Conservation (phyloP, 2,329 filamentous ascomycete genomes). For the Herpotrichia juniperi region DNA sequence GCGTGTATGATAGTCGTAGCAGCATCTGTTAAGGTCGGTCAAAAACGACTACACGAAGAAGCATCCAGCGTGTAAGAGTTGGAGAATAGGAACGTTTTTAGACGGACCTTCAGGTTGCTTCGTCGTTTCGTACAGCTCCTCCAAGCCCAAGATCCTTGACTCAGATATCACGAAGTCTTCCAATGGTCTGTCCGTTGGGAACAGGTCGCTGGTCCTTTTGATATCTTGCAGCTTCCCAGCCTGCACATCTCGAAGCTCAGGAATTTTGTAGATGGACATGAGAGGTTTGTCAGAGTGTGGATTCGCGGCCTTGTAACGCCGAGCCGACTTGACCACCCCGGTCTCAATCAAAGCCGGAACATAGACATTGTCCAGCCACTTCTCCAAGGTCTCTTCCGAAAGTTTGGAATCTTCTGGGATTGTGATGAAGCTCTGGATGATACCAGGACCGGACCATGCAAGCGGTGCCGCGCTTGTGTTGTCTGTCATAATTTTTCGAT, state of each 20-base stretch:
- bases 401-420: conserved; percentile 20
- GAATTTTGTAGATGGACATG: conserved; percentile 30
- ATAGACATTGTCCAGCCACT: conserved; percentile 32
- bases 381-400: conserved; percentile 22
- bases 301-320: conserved; percentile 29
- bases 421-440: conserved; percentile 26
- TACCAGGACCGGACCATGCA: conserved; percentile 26
- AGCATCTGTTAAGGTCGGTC: conserved; percentile 17
- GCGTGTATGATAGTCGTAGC: conserved; percentile 29
- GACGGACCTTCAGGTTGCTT: conserved; percentile 26
- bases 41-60: neutral
- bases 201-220: conserved; percentile 21
- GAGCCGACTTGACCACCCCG: conserved; percentile 20
- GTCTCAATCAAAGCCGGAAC: conserved; percentile 26
- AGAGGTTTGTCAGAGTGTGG: conserved; percentile 22
- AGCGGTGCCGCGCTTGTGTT: neutral
- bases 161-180: conserved; percentile 28
- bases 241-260: conserved; percentile 24
- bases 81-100: neutral
- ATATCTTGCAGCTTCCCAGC: conserved; percentile 22
- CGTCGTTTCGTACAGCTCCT: conserved; percentile 23
- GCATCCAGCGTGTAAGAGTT: neutral
- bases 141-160: conserved; percentile 22
- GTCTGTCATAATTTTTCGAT: conserved; percentile 10
- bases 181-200: conserved; percentile 20